Evolutionary conservation across 192 early-diverging fungal species (phyloP).

Genomic region (Linderina pennispora): DNA sequence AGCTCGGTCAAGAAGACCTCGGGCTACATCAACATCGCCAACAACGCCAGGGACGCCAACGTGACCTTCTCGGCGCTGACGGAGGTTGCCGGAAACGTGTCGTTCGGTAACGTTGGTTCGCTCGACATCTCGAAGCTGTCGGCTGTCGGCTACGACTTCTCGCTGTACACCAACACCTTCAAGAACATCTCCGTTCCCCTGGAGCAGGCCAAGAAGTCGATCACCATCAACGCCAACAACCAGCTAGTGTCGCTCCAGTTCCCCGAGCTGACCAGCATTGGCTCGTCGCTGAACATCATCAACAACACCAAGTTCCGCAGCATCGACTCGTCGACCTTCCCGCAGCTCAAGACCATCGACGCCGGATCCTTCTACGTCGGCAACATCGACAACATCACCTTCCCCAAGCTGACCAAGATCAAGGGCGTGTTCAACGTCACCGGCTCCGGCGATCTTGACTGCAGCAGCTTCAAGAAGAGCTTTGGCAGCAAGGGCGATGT

Average conservation of each 20-base stretch:
- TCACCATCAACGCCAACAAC: conserved; percentile 56
- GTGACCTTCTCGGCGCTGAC: conserved; percentile 48
- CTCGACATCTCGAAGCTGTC: conserved; percentile 45
- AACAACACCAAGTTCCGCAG: conserved; percentile 57
- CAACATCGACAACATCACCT: conserved; percentile 51
- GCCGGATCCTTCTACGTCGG: conserved; percentile 58
- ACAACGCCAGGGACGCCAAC: conserved; percentile 47
- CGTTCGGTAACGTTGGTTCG: conserved; percentile 49
- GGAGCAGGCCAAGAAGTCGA: conserved; percentile 47
- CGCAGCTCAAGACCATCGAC: conserved; percentile 50
- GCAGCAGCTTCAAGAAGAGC: conserved; percentile 24
- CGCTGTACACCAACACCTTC: conserved; percentile 55
- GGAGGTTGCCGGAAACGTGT: conserved; percentile 48
- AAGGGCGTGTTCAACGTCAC: conserved; percentile 58
- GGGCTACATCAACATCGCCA: conserved; percentile 51
- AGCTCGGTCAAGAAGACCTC: conserved; percentile 33
- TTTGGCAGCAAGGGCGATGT: conserved; percentile 24
- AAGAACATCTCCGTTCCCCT: conserved; percentile 42
- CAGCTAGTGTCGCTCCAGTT: conserved; percentile 53
- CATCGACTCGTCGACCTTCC: conserved; percentile 47
- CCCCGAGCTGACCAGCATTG: conserved; percentile 48
- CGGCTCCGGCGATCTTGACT: conserved; percentile 54
- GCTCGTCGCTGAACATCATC: conserved; percentile 55
- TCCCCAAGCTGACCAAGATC: conserved; percentile 51
- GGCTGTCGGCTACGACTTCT: conserved; percentile 49